Evolutionary conservation across 75 land plant species (phyloP).

Genomic region (Selaginella tamariscina): DNA sequence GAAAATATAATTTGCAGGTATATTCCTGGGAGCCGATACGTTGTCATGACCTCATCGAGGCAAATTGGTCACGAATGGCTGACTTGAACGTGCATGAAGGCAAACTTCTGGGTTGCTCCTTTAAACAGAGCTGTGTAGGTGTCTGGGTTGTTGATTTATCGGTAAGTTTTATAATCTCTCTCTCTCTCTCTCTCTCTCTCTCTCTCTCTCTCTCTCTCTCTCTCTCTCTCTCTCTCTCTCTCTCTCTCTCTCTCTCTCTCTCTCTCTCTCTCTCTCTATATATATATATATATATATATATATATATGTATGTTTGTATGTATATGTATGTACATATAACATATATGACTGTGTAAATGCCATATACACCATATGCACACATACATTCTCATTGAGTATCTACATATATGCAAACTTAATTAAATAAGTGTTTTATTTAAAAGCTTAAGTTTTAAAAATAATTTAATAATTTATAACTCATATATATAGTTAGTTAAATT

Average conservation of each 20-base stretch:
- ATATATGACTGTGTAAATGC: slow-evolving; percentile 3
- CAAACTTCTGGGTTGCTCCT: slow-evolving; percentile 87
- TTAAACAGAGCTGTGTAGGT: slow-evolving; percentile 77
- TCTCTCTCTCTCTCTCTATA: slow-evolving; percentile 11
- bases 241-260: slow-evolving; percentile 14
- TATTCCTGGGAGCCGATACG: slow-evolving; percentile 90
- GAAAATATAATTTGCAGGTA: slow-evolving; percentile 47
- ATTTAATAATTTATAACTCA: no score
- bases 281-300: background rate
- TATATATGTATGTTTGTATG: background rate
- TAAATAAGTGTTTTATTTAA: no score
- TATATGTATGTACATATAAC: slow-evolving; percentile 3
- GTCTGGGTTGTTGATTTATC: slow-evolving; percentile 85
- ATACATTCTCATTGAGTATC: no score
- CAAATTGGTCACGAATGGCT: slow-evolving; percentile 74
- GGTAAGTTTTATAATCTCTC: slow-evolving; percentile 41
- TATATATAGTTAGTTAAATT: no score
- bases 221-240: slow-evolving; percentile 14
- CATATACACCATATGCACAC: background rate
- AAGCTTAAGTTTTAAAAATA: no score
- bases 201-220: slow-evolving; percentile 14
- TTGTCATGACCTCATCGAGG: slow-evolving; percentile 80
- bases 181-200: slow-evolving; percentile 14
- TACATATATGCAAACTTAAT: no score
- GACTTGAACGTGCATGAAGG: slow-evolving; percentile 87